Conservation (phyloP, 2,329 filamentous ascomycete genomes). For the Monosporascus sp. region DNA sequence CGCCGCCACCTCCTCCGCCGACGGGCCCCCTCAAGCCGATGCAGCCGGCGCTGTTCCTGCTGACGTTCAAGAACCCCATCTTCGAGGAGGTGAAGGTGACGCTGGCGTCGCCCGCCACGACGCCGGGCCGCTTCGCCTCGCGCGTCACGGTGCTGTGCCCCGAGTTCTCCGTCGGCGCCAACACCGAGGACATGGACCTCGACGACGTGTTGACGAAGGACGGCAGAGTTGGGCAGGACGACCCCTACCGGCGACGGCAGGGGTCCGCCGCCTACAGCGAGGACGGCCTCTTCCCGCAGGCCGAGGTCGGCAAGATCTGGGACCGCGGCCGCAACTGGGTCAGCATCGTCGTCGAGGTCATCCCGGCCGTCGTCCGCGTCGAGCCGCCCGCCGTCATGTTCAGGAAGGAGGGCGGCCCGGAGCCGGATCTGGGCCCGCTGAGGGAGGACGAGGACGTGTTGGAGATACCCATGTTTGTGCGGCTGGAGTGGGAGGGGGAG, state of each 20-base stretch:
- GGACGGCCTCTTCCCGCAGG: constrained; percentile 43
- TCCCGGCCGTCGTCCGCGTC: constrained; percentile 53
- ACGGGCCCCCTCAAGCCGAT: constrained; percentile 48
- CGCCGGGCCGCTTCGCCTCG: constrained; percentile 69
- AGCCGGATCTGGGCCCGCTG: constrained; percentile 40
- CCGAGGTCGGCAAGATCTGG: constrained; percentile 94
- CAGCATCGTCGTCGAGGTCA: constrained; percentile 84
- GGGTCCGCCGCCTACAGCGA: constrained; percentile 28
- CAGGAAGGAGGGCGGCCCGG: constrained; percentile 27
- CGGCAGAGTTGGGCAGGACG: constrained; percentile 10
- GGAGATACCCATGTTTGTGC: constrained; percentile 91
- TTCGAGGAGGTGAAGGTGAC: constrained; percentile 87
- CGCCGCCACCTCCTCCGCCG: not conserved
- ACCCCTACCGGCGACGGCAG: constrained; percentile 22
- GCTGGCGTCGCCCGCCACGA: constrained; percentile 75
- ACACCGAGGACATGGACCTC: constrained; percentile 77
- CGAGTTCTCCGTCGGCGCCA: constrained; percentile 88
- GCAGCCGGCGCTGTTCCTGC: constrained; percentile 66
- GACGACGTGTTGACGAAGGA: constrained; percentile 75
- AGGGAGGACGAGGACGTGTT: constrained; percentile 59
- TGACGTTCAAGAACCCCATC: constrained; percentile 89
- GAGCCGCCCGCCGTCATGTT: constrained; percentile 27
- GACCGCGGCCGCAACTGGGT: constrained; percentile 92
- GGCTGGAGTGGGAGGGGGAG: constrained; percentile 83
- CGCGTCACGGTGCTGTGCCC: constrained; percentile 91